Base-by-base conservation (phyloP, 2,329 filamentous ascomycete genomes). In the Cladophialophora bantiana region DNA sequence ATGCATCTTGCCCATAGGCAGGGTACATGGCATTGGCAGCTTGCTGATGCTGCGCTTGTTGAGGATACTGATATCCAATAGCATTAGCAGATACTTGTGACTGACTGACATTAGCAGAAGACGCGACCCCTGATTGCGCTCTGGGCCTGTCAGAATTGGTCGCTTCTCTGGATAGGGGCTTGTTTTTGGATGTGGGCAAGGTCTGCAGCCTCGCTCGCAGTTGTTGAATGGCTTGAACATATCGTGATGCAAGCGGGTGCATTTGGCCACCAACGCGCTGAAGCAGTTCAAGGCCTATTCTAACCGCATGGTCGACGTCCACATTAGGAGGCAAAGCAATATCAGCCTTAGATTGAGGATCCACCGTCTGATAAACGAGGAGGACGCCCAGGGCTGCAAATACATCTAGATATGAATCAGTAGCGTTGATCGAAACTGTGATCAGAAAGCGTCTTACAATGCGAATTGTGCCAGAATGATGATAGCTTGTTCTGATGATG, bases 201-300 rank as follows among this genome's bases (percentile, higher is more conserved):
- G 38, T 31, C 18, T 59, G 38, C 26, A 59, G 26, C 12, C 56
- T 59, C 10, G 56, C 56, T 6, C 32, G 56, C 13, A 59, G 26
- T n/a, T 59, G 56, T 45, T 59, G 56, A 10, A 59, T 59, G n/a
- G 56, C 38, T 45, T 59, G 56, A 10, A 59, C 56, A 12, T 59
- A 59, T 59, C 26, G 56, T 31, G 56, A 59, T 26, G 56, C 56
- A 42, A 59, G 56, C 10, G 56, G 56, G 31, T 59, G 56, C 56
- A 59, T 59, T 42, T 59, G 56, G 2, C 56, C 56, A 10, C 56
- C 56, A 20, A 59, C 56, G 5, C 56, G 56, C 12, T 38, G 42
- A n/a, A 59, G 56, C 3, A 59, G 56, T 20, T 59, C 56, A 7
- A 59, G 36, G 12, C 56, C 56, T 18, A 42, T 38, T 15, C 56